phyloP scores from a whole-genome alignment of 352 stramenopile species.

The Phytophthora citricola region DNA sequence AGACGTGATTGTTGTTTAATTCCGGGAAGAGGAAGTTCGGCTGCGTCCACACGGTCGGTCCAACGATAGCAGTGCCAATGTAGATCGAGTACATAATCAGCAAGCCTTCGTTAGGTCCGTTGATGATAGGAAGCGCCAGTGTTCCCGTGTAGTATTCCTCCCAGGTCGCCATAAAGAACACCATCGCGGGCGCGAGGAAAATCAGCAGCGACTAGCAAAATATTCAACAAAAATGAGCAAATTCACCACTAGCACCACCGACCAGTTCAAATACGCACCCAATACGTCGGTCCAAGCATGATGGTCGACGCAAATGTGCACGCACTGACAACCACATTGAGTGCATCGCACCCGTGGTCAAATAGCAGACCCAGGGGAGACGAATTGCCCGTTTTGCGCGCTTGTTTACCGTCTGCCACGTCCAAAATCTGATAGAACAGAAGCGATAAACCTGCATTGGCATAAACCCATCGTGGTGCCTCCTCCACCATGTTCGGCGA shows the following conservation, averaged over 20 bases:
- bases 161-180: constrained; percentile 99
- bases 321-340: constrained; percentile 86
- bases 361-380: constrained; percentile 86
- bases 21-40: constrained; percentile 64
- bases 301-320: constrained; percentile 89
- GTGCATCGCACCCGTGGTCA: constrained; percentile 86
- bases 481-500: constrained; percentile 89
- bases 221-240: constrained; percentile 3
- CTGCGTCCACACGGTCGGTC: constrained; percentile 73
- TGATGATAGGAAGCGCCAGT: constrained; percentile 94
- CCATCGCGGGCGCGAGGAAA: constrained; percentile 74
- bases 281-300: constrained; percentile 84
- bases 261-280: constrained; percentile 62
- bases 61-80: constrained; percentile 66
- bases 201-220: constrained; percentile 73
- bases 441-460: constrained; percentile 66
- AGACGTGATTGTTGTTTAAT: constrained; percentile 82
- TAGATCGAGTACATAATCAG: constrained; percentile 90
- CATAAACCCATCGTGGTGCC: constrained; percentile 78
- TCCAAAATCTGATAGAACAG: constrained; percentile 87
- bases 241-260: constrained; percentile 8
- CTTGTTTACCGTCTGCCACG: constrained; percentile 88
- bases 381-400: constrained; percentile 87
- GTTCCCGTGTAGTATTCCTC: constrained; percentile 98
- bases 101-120: constrained; percentile 97